Evolutionary conservation across 352 stramenopile genomes (phyloP), one percentile per base, ranked within the genome.

Genomic region (Globisporangium mamillatum): DNA sequence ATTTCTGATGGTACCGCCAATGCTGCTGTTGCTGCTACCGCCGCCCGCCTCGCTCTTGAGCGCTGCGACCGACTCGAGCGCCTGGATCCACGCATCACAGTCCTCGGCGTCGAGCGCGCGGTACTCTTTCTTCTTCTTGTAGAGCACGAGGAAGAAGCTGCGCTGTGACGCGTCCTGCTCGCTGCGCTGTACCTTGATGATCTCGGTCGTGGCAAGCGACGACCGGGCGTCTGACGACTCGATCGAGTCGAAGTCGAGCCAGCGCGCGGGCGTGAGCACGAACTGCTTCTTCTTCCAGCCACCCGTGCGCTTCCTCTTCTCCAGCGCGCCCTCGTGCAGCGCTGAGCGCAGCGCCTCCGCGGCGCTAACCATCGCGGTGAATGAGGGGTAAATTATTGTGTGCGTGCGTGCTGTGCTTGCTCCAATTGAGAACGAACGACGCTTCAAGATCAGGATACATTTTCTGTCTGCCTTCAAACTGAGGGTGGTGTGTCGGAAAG

Each of bases 211-310:
- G 14, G 78, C 66, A 16, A 92, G 77, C 3, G 77, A 75, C 24
- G 79, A 85, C 14, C 60, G 60, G 4, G 85, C 71, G 34, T 78
- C 68, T 25, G 66, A 56, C 7, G 81, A 76, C n/a, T 85, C 77
- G 50, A 84, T 56, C 20, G 82, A 75, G 54, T 94, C 86, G 55
- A 91, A 95, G 71, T 89, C 88, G 68, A 88, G 77, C 50, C 83
- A 81, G 22, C 87, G 80, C 32, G 77, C 78, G 1, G 75, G 73
- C 24, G 84, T 94, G 64, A 95, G 74, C 27, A 94, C 71, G 48
- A 92, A 93, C 59, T 84, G 84, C 66, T 87, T 82, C 73, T 92
- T 92, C 68, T 88, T 91, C 88, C 88, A 95, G 53, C 84, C 84
- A 44, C 84, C 84, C 56, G 84, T 90, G 66, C 82, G 82, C 36